A percentile compares a stretch with the other conserved stretches of the same genome.
These are phyloP conservation scores for Capsicum pubescens DNA, from an alignment of 257 asterid species.

Conservation along the genomic window DNA sequence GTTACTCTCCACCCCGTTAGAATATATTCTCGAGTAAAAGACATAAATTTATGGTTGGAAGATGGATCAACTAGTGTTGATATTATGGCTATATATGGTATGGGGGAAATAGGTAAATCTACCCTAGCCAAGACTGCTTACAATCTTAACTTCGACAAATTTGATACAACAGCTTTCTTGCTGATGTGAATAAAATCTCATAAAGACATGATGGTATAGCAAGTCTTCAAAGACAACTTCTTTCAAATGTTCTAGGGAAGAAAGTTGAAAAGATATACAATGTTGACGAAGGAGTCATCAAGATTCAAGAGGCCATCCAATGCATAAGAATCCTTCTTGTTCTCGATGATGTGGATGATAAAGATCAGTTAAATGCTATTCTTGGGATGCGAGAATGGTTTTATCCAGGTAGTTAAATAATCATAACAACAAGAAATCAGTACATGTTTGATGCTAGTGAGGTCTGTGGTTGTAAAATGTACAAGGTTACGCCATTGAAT, in stretches of 20 bases:
- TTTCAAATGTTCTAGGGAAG: constrained; percentile 26
- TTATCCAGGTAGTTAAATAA: constrained; percentile 33
- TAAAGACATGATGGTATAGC: constrained; percentile 25
- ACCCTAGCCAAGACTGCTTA: constrained; percentile 28
- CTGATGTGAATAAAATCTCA: constrained; percentile 26
- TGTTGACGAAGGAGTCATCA: constrained; percentile 25
- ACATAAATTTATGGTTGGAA: no score
- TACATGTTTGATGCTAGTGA: constrained; percentile 5
- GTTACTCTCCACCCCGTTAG: no score
- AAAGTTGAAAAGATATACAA: constrained; percentile 14
- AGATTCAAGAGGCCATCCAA: constrained; percentile 10
- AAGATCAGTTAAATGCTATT: constrained; percentile 22
- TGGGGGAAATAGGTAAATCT: constrained; percentile 35
- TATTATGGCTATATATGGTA: constrained; percentile 29
- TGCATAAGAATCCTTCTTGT: constrained; percentile 30
- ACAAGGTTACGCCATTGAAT: constrained; percentile 26
- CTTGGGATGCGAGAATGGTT: constrained; percentile 34
- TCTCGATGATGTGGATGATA: constrained; percentile 36
- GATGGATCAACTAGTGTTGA: no score
- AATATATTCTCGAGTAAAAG: no score
- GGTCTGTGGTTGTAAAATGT: not conserved
- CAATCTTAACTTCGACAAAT: constrained; percentile 10
- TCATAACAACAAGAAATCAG: constrained; percentile 36
- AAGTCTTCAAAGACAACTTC: constrained; percentile 33
- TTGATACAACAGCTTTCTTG: constrained; percentile 33